Evolutionary conservation across 2,329 filamentous ascomycete species (phyloP), one percentile per base, ranked within the genome.

Genomic region (Venturia nashicola): DNA sequence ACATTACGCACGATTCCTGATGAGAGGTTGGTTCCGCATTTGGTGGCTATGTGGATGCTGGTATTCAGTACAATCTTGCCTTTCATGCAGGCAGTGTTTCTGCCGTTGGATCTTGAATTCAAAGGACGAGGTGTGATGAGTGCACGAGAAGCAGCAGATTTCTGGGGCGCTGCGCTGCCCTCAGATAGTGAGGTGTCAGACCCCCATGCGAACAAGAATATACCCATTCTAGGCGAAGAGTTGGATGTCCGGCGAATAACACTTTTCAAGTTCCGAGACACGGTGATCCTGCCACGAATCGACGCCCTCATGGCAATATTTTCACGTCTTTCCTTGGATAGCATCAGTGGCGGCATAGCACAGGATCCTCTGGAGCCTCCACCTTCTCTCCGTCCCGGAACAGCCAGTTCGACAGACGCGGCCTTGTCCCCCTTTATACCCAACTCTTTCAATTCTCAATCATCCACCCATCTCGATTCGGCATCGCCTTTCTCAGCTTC

Each of bases 31-130:
- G 91, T 97, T 27, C 90, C 91, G 0, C 86, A 91, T 64, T 80
- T 99, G 0, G 93, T 97, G 2, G 91, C 96, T 72, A 86, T 97
- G 71, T 99, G 94, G 94, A 84, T 95, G 65, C 86, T 94, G 59
- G 92, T 94, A 0, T 97, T 97, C 70, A 93, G 91, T 2, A 89
- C 85, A 7, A 90, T 97, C 44, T 77, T 97, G 5, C 94, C 94
- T 0, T 97, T 96, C 71, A 86, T 99, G 70, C 93, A 97, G 77
- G 91, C 93, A 0, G 92, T 97, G 0, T 97, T 99, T 72, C 78
- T 99, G 1, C 94, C 92, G 0, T 78, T 99, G 0, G 94, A 99
- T 71, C 83, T 96, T 12, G 94, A 99, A 72, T 96, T 99, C 72
- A 87, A 90, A 62, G 94, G 93, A 6, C 83, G 83, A 59, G 94